Evolutionary conservation across 2,329 filamentous ascomycete genomes (phyloP).

Genomic region (Sarocladium strictum): DNA sequence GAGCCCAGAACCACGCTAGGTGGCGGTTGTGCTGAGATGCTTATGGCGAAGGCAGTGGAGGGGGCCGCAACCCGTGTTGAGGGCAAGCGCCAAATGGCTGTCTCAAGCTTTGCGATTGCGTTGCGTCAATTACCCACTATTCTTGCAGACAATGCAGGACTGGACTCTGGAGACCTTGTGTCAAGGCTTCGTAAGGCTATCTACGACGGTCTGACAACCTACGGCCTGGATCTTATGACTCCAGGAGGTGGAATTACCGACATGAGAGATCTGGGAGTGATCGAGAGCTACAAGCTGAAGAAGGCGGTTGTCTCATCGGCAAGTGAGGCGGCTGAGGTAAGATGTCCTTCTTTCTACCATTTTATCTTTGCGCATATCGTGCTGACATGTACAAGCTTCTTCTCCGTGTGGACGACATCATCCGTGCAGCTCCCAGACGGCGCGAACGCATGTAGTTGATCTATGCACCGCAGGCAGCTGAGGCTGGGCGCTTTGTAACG

Average conservation of each 20-base stretch:
- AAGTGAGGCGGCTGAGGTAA: conserved; percentile 91
- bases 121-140: conserved; percentile 93
- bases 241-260: conserved; percentile 90
- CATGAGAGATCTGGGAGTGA: conserved; percentile 91
- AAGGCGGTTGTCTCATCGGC: conserved; percentile 95
- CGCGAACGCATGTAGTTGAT: conserved; percentile 32
- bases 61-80: conserved; percentile 88
- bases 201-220: conserved; percentile 89
- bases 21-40: conserved; percentile 95
- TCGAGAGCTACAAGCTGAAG: conserved; percentile 99
- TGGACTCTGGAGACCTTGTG: conserved; percentile 92
- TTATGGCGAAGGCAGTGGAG: conserved; percentile 98
- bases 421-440: conserved; percentile 76
- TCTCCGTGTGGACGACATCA: conserved; percentile 95
- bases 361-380: not conserved
- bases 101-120: conserved; percentile 82
- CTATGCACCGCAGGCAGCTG: not conserved
- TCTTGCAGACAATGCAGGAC: conserved; percentile 91
- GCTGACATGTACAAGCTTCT: conserved; percentile 55
- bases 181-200: conserved; percentile 87
- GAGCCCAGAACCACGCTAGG: conserved; percentile 92
- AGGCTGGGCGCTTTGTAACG: not conserved
- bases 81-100: conserved; percentile 93
- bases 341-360: conserved; percentile 21
- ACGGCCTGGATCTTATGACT: conserved; percentile 81